Base-by-base conservation (phyloP, 768 basidiomycete genomes). In the Lactifluus echinatus region DNA sequence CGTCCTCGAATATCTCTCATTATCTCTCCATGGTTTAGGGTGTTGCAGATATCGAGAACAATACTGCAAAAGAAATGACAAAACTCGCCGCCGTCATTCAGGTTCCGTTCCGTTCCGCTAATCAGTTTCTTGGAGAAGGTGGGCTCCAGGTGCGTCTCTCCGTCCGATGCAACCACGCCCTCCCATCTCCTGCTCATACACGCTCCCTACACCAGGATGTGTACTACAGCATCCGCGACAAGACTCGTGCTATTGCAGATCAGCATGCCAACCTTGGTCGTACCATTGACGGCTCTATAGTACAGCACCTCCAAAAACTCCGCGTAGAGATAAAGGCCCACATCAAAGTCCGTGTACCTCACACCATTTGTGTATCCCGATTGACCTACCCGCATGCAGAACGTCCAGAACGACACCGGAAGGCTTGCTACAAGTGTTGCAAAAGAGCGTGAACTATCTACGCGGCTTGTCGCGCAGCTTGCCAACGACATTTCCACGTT, bases 51-150 rank as follows among this genome's bases (percentile, higher is more conserved):
- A 95, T 97, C 58, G 88, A 99, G 74, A 91, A 90, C 71, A 94
- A 94, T 70, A 87, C 91, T 6, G 93, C 94, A 12, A 83, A 83
- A 60, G 95, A 98, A 72, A 79, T 97, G 67, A 89, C 87, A 6
- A 94, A 95, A 70, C 83, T 99, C 43, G 89, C 89, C 10, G 92
- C 86, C 2, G 91, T 98, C 59, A 95, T 99, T 59, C 95, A 99
- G 70, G 95, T 98, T 0, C 96, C 96, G 0, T 98, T 99, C 75
- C 77, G 87, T 34, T 81, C 90, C 2, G 94, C 93, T 7, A 95
- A 96, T 72, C 95, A 98, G 75, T 99, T 99, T 68, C 77, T 99
- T 4, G 96, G 96, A n/a, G 93, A 98, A 70, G 91, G 90, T 12
- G 95, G 96, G 47, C 75, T 99, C 48, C 92, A 94, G 79, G 85